These are phyloP conservation scores for Rhynchospora tenuis DNA, from an alignment of 176 grass and related monocot genomes.

Conservation along the genomic window DNA sequence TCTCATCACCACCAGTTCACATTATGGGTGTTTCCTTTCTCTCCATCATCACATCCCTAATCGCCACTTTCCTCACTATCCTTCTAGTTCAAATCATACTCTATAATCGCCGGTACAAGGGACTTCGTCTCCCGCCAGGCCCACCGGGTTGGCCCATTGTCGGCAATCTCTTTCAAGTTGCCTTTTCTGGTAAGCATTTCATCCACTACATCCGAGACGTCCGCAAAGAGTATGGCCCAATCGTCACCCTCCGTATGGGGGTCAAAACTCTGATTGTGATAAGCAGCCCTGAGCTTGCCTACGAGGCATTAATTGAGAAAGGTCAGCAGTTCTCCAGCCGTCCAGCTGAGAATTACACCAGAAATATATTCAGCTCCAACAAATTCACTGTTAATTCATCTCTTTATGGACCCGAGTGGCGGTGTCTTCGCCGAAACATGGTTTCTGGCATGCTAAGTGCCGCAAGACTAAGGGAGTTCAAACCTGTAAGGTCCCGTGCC, in stretches of 20 bases:
- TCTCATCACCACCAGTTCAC: neutral
- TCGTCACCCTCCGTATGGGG: constrained; percentile 78
- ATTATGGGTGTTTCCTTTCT: constrained; percentile 11
- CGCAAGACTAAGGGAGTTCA: constrained; percentile 57
- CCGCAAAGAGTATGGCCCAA: constrained; percentile 54
- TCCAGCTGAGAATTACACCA: constrained; percentile 60
- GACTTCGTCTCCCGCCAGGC: constrained; percentile 51
- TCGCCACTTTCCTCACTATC: constrained; percentile 12
- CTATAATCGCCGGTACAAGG: constrained; percentile 31
- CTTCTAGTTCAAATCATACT: constrained; percentile 7
- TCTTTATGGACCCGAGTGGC: constrained; percentile 74
- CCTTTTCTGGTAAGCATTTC: constrained; percentile 80
- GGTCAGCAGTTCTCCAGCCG: constrained; percentile 56
- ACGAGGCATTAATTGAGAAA: constrained; percentile 81
- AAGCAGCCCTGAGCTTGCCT: constrained; percentile 63
- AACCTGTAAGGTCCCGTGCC: constrained; percentile 37
- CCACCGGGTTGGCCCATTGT: constrained; percentile 66
- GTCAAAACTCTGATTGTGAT: constrained; percentile 75
- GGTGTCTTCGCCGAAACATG: constrained; percentile 83
- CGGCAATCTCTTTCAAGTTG: constrained; percentile 83
- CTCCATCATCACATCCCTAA: neutral
- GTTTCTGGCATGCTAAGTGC: constrained; percentile 81
- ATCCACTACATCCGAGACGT: constrained; percentile 70
- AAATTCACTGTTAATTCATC: constrained; percentile 93
- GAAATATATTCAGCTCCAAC: constrained; percentile 81